A percentile compares a stretch with the other conserved stretches of the same genome.
phyloP scores from a whole-genome alignment of 1,284 basidiomycete species.

The Microbotryum scabiosae region DNA sequence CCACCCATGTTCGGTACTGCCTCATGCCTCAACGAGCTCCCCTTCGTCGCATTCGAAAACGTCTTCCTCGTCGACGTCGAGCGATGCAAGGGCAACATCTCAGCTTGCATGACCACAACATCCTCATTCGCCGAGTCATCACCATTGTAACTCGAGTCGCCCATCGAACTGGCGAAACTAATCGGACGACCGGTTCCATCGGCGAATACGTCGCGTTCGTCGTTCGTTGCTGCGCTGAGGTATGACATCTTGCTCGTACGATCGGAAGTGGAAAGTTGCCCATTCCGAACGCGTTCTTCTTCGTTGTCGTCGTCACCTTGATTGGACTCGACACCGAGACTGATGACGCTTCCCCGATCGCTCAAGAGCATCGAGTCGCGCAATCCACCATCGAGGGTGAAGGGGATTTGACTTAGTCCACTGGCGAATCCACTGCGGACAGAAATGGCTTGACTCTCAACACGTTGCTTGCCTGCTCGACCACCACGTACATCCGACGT shows the following conservation, averaged over 20 bases:
- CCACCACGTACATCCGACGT: not conserved
- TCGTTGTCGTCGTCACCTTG: not conserved
- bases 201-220: not conserved
- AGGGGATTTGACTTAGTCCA: constrained; percentile 27
- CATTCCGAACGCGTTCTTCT: not conserved
- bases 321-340: not conserved
- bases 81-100: not conserved
- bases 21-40: constrained; percentile 2
- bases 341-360: not conserved
- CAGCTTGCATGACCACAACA: too few relatives aligned
- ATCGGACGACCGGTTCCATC: not conserved
- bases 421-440: constrained; percentile 23
- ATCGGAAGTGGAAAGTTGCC: not conserved
- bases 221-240: constrained; percentile 1
- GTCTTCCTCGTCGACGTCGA: not conserved
- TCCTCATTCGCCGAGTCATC: not conserved
- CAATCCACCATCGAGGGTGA: constrained; percentile 23
- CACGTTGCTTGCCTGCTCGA: constrained; percentile 4
- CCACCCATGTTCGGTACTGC: constrained; percentile 4
- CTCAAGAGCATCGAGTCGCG: constrained; percentile 8
- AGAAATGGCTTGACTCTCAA: constrained; percentile 18
- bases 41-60: not conserved
- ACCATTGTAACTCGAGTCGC: not conserved
- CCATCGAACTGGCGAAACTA: not conserved
- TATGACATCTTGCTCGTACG: not conserved